Base-by-base conservation (phyloP, 257 asterid species). In the Plantago major region DNA sequence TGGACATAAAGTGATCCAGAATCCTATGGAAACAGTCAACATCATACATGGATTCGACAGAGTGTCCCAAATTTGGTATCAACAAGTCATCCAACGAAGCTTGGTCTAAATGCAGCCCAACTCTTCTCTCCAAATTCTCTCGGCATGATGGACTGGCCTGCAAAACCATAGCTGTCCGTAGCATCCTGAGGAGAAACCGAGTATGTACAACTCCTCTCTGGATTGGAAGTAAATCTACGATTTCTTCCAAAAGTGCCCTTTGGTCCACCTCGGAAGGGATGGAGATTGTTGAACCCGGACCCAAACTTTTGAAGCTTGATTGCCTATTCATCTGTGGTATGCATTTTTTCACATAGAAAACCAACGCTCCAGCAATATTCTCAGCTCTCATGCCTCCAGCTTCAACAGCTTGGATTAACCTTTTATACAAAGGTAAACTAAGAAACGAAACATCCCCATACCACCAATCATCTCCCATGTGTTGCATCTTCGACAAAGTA, bases 11-110 rank as follows among this genome's bases (percentile, higher is more conserved):
- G 72, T 89, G 94, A 11, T 92, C 97, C 9, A 92, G 80, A 74
- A 89, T 89, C 80, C 99, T 84, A 67, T 92, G 99, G 42, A 89
- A 85, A 56, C 97, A 89, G 44, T 92, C 96, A 0, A 89, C 72
- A 40, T 92, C 99, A 42, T 89, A 92, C 19, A 85, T 30, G 0
- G 94, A 83, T 43, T 93, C 99, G 1, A 68, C 88, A 0, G 83
- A 74, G 13, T 76, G 79, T 0, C 87, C 95, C 67, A 81, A 47
- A 52, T 85, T 89, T 2, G 97, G 97, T 17, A 93, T 78, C 46
- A 93, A 67, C 9, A 93, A 62, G 65, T 89, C 97, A 15, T 87
- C 96, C 43, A 93, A 10, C 0, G 82, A 42, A 11, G 95, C 89
- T 66, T 83, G 86, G 26, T 89, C 97, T 16, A 93, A 46, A 62